Conservation (phyloP, 805 yeast species). For the Zygoascus biomembranicola region DNA sequence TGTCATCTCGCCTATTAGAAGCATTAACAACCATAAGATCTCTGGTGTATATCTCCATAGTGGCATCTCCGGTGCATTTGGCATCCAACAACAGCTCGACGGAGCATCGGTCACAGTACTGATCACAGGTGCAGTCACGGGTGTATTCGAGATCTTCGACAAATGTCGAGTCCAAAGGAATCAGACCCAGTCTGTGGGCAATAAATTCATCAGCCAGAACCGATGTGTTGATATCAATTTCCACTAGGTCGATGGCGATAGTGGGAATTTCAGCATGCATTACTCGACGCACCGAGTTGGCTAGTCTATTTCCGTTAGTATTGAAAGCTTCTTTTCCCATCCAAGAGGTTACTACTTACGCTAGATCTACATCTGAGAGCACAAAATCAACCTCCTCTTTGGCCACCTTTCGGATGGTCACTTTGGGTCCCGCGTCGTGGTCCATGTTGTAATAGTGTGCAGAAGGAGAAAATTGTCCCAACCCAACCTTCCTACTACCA, state of each 20-base stretch:
- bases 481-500: not conserved
- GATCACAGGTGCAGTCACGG: slow-evolving; percentile 96
- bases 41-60: slow-evolving; percentile 83
- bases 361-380: slow-evolving; percentile 74
- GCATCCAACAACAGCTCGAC: slow-evolving; percentile 83
- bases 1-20: slow-evolving; percentile 29
- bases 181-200: slow-evolving; percentile 86
- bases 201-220: slow-evolving; percentile 96
- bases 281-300: slow-evolving; percentile 83
- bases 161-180: slow-evolving; percentile 79
- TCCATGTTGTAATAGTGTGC: slow-evolving; percentile 11
- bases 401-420: slow-evolving; percentile 80
- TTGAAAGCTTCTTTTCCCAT: not conserved
- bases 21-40: slow-evolving; percentile 53
- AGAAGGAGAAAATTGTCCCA: too few species aligned
- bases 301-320: slow-evolving; percentile 35
- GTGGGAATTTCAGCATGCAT: slow-evolving; percentile 97
- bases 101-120: slow-evolving; percentile 91
- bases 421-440: slow-evolving; percentile 51
- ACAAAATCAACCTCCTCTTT: slow-evolving; percentile 87
- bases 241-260: slow-evolving; percentile 93
- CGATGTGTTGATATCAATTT: slow-evolving; percentile 84
- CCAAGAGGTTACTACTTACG: slow-evolving; percentile 29
- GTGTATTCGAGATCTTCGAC: slow-evolving; percentile 72
- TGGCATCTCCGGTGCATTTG: slow-evolving; percentile 77